Evolutionary conservation across 768 basidiomycete genomes (phyloP), one percentile per base, ranked within the genome.

Genomic region (Hypholoma sublateritium): DNA sequence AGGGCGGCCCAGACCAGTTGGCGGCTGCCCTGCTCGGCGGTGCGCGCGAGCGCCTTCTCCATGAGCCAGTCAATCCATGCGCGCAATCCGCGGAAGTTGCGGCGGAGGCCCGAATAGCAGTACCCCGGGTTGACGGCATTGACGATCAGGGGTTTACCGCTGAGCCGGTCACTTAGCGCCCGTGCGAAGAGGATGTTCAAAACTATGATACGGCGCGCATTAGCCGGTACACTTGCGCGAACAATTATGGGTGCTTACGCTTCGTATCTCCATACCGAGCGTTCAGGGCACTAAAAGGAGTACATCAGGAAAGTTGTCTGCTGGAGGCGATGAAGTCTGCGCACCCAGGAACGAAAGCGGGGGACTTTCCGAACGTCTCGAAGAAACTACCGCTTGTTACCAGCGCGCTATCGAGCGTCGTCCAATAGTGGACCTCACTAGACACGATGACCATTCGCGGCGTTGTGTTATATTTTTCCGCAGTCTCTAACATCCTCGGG

Each of bases 391-490:
- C 36, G 6, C 61, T 54, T 0, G 70, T 61, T 5, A 68, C n/a
- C 5, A 75, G 51, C 1, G 63, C 51, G 14, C 70, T 47, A 16
- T 28, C 25, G 21, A 77, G 37, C 14, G 57, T 53, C 0, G 65
- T 63, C 59, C 53, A 66, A 53, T 71, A 73, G 55, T 81, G 80
- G 0, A 71, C 55, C 21, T 72, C 80, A 53, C 80, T 82, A 0
- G 75, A 53, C 5, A 80, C 75, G 17, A 81, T 65, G 14, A 77
- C 77, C 1, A 81, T 32, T 9, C 76, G 69, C 0, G 78, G 74
- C 1, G 57, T 64, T 0, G 72, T 69, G 1, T 63, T 44, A 55
- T 71, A 53, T n/a, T 65, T 62, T 25, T 67, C 57, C 0, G 75
- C 72, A 0, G 81, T 77, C 25, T 71, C 62, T 1, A 74, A 45